Conservation (phyloP, 805 yeast genomes). For the Ogataea methanolica region DNA sequence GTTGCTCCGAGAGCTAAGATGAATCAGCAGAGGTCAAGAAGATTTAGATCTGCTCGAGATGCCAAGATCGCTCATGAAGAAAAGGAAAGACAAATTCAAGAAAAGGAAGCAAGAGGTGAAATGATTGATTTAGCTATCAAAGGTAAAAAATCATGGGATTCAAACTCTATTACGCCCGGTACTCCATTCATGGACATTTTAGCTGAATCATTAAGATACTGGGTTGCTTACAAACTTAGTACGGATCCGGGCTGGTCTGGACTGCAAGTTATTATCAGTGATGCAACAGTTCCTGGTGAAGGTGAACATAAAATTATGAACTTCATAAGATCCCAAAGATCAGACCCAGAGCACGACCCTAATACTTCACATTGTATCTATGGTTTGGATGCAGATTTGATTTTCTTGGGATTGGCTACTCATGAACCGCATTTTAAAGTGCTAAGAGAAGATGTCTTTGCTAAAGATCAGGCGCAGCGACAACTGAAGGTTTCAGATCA, state of each 20-base stretch:
- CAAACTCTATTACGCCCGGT: slow-evolving; percentile 97
- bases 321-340: slow-evolving; percentile 84
- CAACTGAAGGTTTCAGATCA: slow-evolving; percentile 44
- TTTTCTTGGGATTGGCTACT: slow-evolving; percentile 91
- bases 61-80: slow-evolving; percentile 77
- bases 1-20: slow-evolving; percentile 98
- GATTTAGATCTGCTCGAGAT: slow-evolving; percentile 89
- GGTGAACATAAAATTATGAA: slow-evolving; percentile 99
- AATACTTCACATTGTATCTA: slow-evolving; percentile 95
- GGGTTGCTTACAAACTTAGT: slow-evolving; percentile 86
- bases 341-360: slow-evolving; percentile 83
- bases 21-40: slow-evolving; percentile 94
- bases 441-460: slow-evolving; percentile 94
- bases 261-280: slow-evolving; percentile 85
- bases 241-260: slow-evolving; percentile 92
- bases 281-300: slow-evolving; percentile 98
- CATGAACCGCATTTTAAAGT: slow-evolving; percentile 97
- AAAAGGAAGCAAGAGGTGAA: slow-evolving; percentile 64
- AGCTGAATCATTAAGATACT: slow-evolving; percentile 77
- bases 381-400: slow-evolving; percentile 96
- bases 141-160: slow-evolving; percentile 83
- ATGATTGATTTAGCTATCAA: slow-evolving; percentile 70
- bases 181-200: slow-evolving; percentile 95
- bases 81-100: slow-evolving; percentile 53
- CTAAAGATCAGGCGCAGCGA: slow-evolving; percentile 51